Percentiles rank a stretch among this genome's conserved stretches.
These are phyloP conservation scores for Aspergillus unguis DNA, from an alignment of 2,329 filamentous ascomycete genomes.

Conservation along the genomic window DNA sequence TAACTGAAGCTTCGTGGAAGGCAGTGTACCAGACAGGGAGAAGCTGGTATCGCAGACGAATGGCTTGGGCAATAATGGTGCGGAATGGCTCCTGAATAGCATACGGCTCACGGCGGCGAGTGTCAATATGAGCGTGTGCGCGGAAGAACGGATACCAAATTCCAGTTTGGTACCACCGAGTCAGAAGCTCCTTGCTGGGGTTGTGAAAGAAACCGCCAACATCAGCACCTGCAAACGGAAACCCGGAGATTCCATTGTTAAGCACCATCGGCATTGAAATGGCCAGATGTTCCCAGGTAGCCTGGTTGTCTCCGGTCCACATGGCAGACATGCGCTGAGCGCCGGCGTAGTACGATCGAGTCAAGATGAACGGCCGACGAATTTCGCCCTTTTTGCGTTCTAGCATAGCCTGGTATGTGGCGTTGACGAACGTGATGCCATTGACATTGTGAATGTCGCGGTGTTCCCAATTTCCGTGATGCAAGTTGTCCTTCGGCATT, in stretches of 20 bases:
- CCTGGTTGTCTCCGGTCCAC: conserved; percentile 99
- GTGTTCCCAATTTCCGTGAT: conserved; percentile 90
- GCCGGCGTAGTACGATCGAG: conserved; percentile 86
- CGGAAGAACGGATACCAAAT: conserved; percentile 99
- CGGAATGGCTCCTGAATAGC: conserved; percentile 80
- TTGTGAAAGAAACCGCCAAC: conserved; percentile 98
- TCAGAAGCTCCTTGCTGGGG: conserved; percentile 84
- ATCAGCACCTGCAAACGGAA: conserved; percentile 90
- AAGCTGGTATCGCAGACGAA: conserved; percentile 83
- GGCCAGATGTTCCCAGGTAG: conserved; percentile 86
- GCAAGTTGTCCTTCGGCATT: conserved; percentile 98
- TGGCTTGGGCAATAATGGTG: conserved; percentile 78
- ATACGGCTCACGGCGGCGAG: conserved; percentile 90
- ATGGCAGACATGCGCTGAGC: conserved; percentile 88
- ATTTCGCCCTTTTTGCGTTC: conserved; percentile 82
- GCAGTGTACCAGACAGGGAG: conserved; percentile 96
- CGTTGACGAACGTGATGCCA: conserved; percentile 92
- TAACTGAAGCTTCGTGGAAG: conserved; percentile 81
- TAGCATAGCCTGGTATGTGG: conserved; percentile 80
- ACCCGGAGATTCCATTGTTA: conserved; percentile 87
- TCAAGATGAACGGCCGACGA: conserved; percentile 85
- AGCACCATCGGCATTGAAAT: conserved; percentile 89
- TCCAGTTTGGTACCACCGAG: conserved; percentile 94
- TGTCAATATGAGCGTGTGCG: conserved; percentile 93
- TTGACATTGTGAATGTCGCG: conserved; percentile 95